These are phyloP conservation scores for Exidia glandulosa DNA, from an alignment of 768 basidiomycete genomes.

Conservation along the genomic window DNA sequence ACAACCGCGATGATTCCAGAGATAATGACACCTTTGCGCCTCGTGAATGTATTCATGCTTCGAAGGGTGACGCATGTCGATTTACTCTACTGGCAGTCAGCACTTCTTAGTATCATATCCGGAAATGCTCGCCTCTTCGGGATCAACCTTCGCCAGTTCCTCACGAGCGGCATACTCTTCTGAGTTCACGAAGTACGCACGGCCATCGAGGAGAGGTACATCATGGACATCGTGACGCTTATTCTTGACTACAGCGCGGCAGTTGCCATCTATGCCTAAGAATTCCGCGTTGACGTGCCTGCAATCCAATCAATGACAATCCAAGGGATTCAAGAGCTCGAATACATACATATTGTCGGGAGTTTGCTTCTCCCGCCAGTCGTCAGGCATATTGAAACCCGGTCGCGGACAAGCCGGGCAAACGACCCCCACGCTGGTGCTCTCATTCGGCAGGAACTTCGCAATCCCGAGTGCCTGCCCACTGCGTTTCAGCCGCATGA, in stretches of 20 bases:
- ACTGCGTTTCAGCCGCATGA: not conserved
- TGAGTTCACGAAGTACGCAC: not conserved
- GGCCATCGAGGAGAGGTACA: not conserved
- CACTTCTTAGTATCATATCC: not conserved
- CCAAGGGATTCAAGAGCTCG: too few species aligned
- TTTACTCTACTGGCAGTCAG: constrained; percentile 2
- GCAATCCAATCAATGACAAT: not conserved
- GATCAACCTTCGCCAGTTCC: not conserved
- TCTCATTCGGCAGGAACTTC: not conserved
- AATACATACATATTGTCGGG: not conserved
- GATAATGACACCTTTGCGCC: constrained; percentile 12
- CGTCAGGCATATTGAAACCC: not conserved
- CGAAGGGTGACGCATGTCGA: constrained; percentile 14
- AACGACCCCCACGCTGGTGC: not conserved
- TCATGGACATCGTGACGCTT: not conserved
- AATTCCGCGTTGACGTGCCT: not conserved
- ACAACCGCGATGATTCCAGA: constrained; percentile 13
- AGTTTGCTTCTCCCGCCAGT: not conserved
- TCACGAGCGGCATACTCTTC: not conserved
- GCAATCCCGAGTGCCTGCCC: not conserved
- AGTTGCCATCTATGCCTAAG: not conserved
- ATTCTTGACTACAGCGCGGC: not conserved
- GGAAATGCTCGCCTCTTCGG: not conserved
- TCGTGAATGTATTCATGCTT: constrained; percentile 15
- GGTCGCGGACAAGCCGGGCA: not conserved